Conservation (phyloP, 495 filamentous ascomycete genomes). For the Trichoderma reesei region DNA sequence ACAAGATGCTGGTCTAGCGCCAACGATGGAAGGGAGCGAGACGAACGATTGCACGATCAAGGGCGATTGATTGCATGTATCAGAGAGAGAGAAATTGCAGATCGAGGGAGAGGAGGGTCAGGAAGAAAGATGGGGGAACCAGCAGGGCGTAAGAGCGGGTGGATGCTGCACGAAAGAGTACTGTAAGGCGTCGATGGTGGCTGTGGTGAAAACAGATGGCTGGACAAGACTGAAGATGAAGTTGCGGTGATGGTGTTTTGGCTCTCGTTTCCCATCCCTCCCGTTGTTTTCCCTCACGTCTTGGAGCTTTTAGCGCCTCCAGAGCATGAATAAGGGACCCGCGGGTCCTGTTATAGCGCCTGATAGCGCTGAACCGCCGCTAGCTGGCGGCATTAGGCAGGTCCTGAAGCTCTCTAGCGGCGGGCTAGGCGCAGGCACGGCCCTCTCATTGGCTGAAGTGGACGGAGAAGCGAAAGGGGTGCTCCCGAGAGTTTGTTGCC, state of each 20-base stretch:
- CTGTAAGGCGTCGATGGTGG: too few species aligned
- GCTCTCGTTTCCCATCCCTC: background rate
- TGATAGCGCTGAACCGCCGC: background rate
- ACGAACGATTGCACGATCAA: background rate
- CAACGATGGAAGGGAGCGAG: background rate
- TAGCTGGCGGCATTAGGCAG: background rate
- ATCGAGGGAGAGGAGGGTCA: too few species aligned
- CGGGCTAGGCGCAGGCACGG: background rate
- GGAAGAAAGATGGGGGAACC: too few species aligned
- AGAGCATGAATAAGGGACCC: too few species aligned
- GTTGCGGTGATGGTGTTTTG: slow-evolving; percentile 8
- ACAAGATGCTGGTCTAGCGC: slow-evolving; percentile 8
- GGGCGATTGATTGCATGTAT: background rate
- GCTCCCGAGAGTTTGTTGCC: background rate
- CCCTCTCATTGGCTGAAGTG: background rate
- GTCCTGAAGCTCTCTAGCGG: background rate
- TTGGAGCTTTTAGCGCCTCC: too few species aligned
- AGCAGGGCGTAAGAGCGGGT: too few species aligned
- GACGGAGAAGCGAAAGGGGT: background rate
- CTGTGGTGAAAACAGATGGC: background rate
- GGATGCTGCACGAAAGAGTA: too few species aligned
- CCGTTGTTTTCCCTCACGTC: background rate
- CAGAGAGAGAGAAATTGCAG: background rate
- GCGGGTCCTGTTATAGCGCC: background rate
- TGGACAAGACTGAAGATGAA: too few species aligned